Evolutionary conservation across 441 rosid genomes (phyloP).

Genomic region (Syzygium malaccense): DNA sequence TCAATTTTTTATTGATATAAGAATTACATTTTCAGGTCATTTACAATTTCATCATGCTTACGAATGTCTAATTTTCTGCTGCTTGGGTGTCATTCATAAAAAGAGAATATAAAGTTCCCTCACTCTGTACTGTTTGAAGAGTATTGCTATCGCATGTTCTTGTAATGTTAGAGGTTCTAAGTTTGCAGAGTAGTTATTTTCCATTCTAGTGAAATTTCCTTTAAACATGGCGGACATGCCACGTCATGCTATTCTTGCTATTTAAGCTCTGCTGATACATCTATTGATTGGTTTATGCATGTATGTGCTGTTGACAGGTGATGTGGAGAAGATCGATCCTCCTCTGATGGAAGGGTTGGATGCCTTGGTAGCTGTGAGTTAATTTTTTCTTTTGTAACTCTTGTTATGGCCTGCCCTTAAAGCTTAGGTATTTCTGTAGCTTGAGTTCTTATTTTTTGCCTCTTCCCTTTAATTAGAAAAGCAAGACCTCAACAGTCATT

Average conservation of each 20-base stretch:
- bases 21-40: not conserved
- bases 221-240: not conserved
- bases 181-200: not conserved
- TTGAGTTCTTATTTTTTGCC: not conserved
- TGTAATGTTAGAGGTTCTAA: not conserved
- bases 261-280: not conserved
- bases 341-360: conserved; percentile 63
- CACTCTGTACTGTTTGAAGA: not conserved
- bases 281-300: not conserved
- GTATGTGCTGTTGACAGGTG: conserved; percentile 18
- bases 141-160: not conserved
- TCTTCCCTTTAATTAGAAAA: conserved; percentile 18
- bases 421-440: not conserved
- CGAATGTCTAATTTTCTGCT: not conserved
- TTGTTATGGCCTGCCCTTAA: not conserved
- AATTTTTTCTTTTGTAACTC: not conserved
- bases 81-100: not conserved
- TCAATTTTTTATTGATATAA: not conserved
- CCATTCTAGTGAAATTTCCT: not conserved
- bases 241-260: not conserved
- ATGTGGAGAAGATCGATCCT: conserved; percentile 26
- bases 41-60: not conserved
- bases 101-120: too few relatives aligned
- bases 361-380: conserved; percentile 25
- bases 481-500: conserved; percentile 12